Percentiles rank a stretch among this genome's conserved stretches.
Evolutionary conservation across 768 basidiomycete genomes (phyloP).

Genomic region (Favolaschia claudopus): DNA sequence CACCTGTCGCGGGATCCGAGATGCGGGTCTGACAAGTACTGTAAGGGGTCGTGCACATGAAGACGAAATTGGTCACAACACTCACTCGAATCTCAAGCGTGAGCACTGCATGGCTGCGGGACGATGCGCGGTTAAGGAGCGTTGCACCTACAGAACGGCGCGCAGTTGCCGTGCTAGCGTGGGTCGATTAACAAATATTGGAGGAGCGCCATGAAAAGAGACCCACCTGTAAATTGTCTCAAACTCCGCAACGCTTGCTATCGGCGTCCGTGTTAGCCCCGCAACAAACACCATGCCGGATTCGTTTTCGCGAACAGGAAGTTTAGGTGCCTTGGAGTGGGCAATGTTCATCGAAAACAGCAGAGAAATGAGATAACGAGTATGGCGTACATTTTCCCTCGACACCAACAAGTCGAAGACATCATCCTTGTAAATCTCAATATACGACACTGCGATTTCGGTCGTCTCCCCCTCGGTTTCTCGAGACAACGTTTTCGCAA

Average conservation of each 20-base stretch:
- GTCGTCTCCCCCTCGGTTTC: neutral
- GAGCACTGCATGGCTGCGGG: conserved; percentile 88
- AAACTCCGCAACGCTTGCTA: conserved; percentile 53
- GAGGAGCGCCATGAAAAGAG: neutral
- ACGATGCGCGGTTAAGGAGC: conserved; percentile 83
- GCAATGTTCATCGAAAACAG: neutral
- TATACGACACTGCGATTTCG: conserved; percentile 67
- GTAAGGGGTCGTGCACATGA: no score
- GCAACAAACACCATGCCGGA: conserved; percentile 63
- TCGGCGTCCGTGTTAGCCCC: conserved; percentile 52
- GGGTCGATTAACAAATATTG: neutral
- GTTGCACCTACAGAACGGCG: conserved; percentile 88
- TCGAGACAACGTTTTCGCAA: conserved; percentile 50
- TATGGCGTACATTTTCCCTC: conserved; percentile 64
- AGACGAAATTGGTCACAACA: no score
- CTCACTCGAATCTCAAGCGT: conserved; percentile 67
- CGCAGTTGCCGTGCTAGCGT: conserved; percentile 67
- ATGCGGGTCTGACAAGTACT: no score
- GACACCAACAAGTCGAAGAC: conserved; percentile 85
- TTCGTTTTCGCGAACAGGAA: conserved; percentile 62
- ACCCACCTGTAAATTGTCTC: conserved; percentile 54
- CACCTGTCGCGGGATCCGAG: neutral
- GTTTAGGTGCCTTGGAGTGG: conserved; percentile 51
- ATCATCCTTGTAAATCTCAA: conserved; percentile 94
- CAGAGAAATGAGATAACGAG: neutral